A percentile compares a stretch with the other conserved stretches of the same genome.
phyloP scores from a whole-genome alignment of 1,139 yeast species.

The Zygosaccharomyces sapae region DNA sequence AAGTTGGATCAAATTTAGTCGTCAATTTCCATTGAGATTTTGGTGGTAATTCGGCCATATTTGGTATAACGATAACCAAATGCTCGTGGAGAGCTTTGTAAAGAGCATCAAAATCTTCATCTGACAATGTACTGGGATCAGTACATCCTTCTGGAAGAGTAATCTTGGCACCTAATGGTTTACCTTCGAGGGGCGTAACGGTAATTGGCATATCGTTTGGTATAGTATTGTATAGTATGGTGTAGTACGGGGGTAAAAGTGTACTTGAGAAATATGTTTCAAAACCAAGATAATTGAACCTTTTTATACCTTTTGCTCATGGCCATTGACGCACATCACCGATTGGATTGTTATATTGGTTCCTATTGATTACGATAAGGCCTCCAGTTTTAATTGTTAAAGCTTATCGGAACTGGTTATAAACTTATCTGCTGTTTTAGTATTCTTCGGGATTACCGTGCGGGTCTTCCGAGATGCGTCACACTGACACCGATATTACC shows the following conservation, averaged over 20 bases:
- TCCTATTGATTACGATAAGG: not conserved
- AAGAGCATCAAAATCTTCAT: conserved; percentile 56
- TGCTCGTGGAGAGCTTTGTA: conserved; percentile 61
- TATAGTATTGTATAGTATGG: not conserved
- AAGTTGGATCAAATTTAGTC: conserved; percentile 69
- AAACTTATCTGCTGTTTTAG: too few relatives aligned
- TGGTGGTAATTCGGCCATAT: conserved; percentile 62
- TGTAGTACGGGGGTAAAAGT: not conserved
- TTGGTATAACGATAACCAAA: conserved; percentile 69
- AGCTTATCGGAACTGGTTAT: not conserved
- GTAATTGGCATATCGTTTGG: conserved; percentile 23
- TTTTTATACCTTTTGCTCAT: conserved; percentile 3
- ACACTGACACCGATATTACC: not conserved
- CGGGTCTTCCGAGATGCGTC: not conserved
- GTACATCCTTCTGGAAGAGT: conserved; percentile 60
- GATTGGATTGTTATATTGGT: not conserved
- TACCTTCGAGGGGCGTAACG: conserved; percentile 46
- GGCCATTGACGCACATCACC: not conserved
- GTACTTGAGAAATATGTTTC: not conserved
- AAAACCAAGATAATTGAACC: not conserved
- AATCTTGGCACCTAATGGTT: conserved; percentile 66
- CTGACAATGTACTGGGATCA: conserved; percentile 70
- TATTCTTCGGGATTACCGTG: not conserved
- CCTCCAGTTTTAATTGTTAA: not conserved
- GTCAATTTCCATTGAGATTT: conserved; percentile 71